Percentiles rank a stretch among this genome's conserved stretches.
Evolutionary conservation across 352 stramenopile genomes (phyloP).

Genomic region (Pythium angustatum): DNA sequence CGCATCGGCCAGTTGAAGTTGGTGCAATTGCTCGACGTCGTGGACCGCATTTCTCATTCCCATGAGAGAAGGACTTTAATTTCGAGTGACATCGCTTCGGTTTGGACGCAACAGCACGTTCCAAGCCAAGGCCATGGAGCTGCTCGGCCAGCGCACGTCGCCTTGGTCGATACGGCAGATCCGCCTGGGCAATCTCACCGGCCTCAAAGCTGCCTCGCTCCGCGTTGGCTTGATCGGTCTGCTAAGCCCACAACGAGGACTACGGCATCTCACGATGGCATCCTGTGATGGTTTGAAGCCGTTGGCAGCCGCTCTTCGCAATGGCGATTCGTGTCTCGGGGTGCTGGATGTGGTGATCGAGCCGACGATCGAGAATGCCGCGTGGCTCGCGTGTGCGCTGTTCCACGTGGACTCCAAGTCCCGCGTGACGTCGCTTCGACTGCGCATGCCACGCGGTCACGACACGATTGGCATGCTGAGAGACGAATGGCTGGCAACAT

Average conservation of each 20-base stretch:
- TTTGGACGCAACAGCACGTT: constrained; percentile 11
- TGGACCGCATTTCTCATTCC: background rate
- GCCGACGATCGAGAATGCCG: constrained; percentile 10
- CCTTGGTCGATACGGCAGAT: background rate
- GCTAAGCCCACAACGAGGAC: background rate
- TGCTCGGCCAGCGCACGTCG: background rate
- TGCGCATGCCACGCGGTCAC: constrained; percentile 10
- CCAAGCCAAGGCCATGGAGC: constrained; percentile 13
- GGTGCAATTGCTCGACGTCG: background rate
- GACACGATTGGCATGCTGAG: background rate
- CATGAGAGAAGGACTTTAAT: background rate
- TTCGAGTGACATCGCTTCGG: background rate
- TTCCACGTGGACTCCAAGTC: constrained; percentile 42
- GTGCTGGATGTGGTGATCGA: constrained; percentile 10
- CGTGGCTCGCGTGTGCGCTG: constrained; percentile 40
- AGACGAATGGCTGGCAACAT: constrained; percentile 11
- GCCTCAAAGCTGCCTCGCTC: constrained; percentile 1
- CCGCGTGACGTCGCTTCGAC: constrained; percentile 27
- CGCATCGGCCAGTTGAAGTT: background rate
- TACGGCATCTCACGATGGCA: background rate
- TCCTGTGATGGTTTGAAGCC: constrained; percentile 9
- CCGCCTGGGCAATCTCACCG: background rate
- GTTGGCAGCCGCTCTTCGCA: constrained; percentile 1
- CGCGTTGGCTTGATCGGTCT: background rate
- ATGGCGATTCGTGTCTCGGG: background rate